These are phyloP conservation scores for Euptelea pleiosperma DNA, from an alignment of 164 flowering plant species.

Conservation along the genomic window DNA sequence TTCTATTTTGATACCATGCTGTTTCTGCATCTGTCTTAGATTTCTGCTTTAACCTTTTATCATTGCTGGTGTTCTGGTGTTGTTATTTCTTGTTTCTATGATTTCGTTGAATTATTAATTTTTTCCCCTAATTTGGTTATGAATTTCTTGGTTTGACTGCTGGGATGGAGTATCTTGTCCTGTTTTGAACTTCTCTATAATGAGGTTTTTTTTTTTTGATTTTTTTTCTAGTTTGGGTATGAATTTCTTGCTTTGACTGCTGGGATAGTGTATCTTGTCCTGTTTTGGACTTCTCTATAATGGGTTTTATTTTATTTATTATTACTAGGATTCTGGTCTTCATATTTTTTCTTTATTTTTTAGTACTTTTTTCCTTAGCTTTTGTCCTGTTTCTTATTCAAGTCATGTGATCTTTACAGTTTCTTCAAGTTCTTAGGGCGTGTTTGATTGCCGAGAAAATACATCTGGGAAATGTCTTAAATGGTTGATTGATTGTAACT, in stretches of 20 bases:
- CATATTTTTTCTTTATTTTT: no score
- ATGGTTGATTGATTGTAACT: no score
- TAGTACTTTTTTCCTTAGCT: no score
- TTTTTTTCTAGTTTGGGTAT: not conserved
- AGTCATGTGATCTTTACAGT: no score
- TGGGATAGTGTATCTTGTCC: no score
- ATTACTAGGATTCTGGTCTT: no score
- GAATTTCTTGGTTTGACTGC: not conserved
- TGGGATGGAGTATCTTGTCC: not conserved
- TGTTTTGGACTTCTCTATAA: no score
- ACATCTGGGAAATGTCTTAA: no score
- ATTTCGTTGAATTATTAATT: not conserved
- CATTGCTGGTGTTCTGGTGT: not conserved
- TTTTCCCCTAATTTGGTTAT: not conserved
- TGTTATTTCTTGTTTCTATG: not conserved
- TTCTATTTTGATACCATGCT: not conserved
- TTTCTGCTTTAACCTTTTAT: not conserved
- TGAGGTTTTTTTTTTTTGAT: not conserved
- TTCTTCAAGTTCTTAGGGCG: no score
- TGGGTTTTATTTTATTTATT: no score
- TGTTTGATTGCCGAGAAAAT: no score
- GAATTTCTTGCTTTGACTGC: not conserved
- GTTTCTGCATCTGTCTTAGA: not conserved
- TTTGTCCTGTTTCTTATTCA: no score
- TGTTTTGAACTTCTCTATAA: conserved; percentile 2